A percentile compares a stretch with the other conserved stretches of the same genome.
These are phyloP conservation scores for Tolypocladium pustulatum DNA, from an alignment of 2,329 filamentous ascomycete genomes.

Conservation along the genomic window DNA sequence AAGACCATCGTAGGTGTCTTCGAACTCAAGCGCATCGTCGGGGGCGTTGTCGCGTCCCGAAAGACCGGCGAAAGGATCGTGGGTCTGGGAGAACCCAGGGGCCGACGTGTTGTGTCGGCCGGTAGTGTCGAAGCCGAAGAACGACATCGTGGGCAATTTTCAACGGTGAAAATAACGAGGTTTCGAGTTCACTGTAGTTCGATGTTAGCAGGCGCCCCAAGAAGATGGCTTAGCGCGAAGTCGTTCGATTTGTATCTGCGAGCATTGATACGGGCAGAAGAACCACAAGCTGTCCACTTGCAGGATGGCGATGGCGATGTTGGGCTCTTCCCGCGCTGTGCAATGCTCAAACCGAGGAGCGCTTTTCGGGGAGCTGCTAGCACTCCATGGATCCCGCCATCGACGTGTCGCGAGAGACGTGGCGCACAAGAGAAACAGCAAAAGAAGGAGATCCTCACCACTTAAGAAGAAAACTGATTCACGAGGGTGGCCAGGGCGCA, in stretches of 20 bases:
- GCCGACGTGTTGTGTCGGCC: conserved; percentile 52
- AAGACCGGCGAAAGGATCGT: conserved; percentile 82
- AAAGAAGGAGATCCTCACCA: conserved; percentile 20
- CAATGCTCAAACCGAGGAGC: neutral
- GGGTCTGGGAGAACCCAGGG: conserved; percentile 70
- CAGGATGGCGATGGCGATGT: neutral
- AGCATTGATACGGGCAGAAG: neutral
- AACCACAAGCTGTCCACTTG: neutral
- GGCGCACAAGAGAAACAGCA: neutral
- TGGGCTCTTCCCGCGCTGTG: neutral
- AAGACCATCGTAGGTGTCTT: conserved; percentile 93
- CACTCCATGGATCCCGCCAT: neutral
- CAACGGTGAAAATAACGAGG: neutral
- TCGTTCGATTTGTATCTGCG: neutral
- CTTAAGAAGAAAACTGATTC: conserved; percentile 26
- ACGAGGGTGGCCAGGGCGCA: conserved; percentile 18
- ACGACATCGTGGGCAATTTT: conserved; percentile 56
- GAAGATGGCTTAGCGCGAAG: neutral
- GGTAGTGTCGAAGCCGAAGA: conserved; percentile 77
- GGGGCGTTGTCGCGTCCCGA: conserved; percentile 52
- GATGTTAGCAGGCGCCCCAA: neutral
- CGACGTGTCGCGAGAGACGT: neutral
- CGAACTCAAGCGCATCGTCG: conserved; percentile 62
- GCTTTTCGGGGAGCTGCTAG: neutral
- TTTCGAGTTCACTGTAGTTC: neutral